Conservation (phyloP, 2,329 filamentous ascomycete species). For the Chaetomiaceae sp. region DNA sequence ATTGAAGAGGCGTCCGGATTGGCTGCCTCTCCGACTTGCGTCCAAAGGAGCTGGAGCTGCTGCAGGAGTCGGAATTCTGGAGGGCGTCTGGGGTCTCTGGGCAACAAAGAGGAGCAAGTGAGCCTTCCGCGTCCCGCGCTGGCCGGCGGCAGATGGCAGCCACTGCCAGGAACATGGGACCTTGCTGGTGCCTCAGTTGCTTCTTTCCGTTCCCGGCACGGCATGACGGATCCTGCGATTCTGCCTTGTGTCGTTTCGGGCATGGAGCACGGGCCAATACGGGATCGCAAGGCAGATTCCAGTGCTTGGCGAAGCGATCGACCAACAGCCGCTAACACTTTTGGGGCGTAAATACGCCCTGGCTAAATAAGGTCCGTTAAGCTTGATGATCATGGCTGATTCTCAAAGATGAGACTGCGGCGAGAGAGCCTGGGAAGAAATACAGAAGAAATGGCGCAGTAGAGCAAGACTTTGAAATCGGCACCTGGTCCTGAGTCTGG, state of each 20-base stretch:
- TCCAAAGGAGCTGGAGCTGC: conserved; percentile 1
- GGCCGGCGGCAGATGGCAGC: conserved; percentile 16
- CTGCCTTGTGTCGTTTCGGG: conserved; percentile 3
- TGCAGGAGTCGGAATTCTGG: not conserved
- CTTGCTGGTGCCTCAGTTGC: not conserved
- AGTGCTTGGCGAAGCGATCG: not conserved
- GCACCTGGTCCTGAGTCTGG: too few species aligned
- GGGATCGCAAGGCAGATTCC: conserved; percentile 1
- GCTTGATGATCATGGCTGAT: too few species aligned
- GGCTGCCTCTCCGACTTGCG: conserved; percentile 23
- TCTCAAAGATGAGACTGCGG: too few species aligned
- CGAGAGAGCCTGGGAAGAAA: too few species aligned
- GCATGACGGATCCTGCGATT: too few species aligned
- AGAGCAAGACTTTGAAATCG: too few species aligned
- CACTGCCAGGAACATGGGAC: not conserved
- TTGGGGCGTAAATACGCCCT: too few species aligned
- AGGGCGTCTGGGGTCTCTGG: too few species aligned
- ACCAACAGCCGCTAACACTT: not conserved
- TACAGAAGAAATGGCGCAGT: too few species aligned
- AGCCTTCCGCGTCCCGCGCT: not conserved
- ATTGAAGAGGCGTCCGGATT: conserved; percentile 18
- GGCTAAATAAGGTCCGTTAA: too few species aligned
- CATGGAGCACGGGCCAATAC: not conserved
- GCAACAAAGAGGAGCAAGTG: too few species aligned
- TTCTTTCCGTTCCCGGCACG: conserved; percentile 6